Evolutionary conservation across 768 basidiomycete species (phyloP).

Genomic region (Auricularia sp.): DNA sequence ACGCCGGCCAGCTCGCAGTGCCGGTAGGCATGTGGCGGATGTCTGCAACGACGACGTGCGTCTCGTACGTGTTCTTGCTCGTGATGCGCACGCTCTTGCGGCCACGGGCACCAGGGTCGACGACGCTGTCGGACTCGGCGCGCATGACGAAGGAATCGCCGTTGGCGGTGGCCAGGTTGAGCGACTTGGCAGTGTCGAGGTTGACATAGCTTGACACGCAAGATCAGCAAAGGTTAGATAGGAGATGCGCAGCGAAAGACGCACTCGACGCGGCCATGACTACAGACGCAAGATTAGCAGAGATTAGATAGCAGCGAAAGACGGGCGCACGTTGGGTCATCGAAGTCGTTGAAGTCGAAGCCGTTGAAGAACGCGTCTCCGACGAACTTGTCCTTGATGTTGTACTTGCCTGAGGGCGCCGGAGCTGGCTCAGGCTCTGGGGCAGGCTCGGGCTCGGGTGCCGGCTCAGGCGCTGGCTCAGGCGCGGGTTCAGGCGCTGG

Average conservation of each 20-base stretch:
- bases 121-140: constrained; percentile 9
- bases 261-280: constrained; percentile 10
- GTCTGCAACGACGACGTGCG: constrained; percentile 5
- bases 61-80: constrained; percentile 11
- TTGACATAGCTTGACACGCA: constrained; percentile 8
- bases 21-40: constrained; percentile 14
- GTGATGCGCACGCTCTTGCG: constrained; percentile 12
- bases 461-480: neutral
- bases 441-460: too few relatives aligned
- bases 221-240: neutral
- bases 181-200: constrained; percentile 4
- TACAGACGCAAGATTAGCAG: too few relatives aligned
- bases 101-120: constrained; percentile 8
- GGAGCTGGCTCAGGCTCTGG: neutral
- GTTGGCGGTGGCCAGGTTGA: constrained; percentile 3
- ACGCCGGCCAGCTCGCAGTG: constrained; percentile 12
- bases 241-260: neutral
- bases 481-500: neutral
- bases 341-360: constrained; percentile 6
- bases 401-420: constrained; percentile 2
- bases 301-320: too few relatives aligned
- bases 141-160: constrained; percentile 10
- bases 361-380: constrained; percentile 35
- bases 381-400: constrained; percentile 18
- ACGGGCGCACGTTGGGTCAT: constrained; percentile 8